Base-by-base conservation (phyloP, 768 basidiomycete genomes). In the Lactifluus pinguis region DNA sequence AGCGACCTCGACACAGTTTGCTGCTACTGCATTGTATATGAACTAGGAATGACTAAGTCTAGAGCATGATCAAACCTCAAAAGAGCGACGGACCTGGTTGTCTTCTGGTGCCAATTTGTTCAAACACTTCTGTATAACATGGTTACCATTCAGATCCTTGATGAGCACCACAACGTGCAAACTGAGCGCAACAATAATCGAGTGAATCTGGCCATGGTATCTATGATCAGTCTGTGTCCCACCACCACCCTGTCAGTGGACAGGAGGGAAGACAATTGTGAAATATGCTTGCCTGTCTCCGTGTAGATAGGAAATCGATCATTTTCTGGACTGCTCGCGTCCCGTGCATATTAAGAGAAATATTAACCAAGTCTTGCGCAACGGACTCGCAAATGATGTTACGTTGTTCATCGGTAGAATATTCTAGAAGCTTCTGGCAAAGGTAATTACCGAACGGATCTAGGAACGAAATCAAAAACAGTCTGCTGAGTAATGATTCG, bases 381-480 rank as follows among this genome's bases (percentile, higher is more conserved):
- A 99, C 95, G 29, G 92, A 94, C 72, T 98, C 95, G 76, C 97
- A 97, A 59, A 98, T 95, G 38, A 92, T 80, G 69, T 92, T 95
- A 59, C 95, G 85, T 69, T 99, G 97, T 68, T 99, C 97, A 67
- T 99, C 97, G 14, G 93, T 95, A 14, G 93, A 94, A 73, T 85
- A 95, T 74, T 99, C 97, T 66, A 99, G 77, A 41, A 99, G 80
- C 74, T 98, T 98, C 75, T 99, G 97, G 74, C 95, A 98, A 58
- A 99, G 82, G 72, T 99, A 99, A 75, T 99, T 99, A 60, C 97
- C 97, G 74, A 99, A 98, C 2, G 97, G 95, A 78, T 98, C 95
- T 91, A 57, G 34, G 50, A 34, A 30, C 11, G 30, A 41, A 30
- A 57, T 38, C 38, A 57, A 30, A 51, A 25, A 34, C 15, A 25